Evolutionary conservation across 2,329 filamentous ascomycete genomes (phyloP).

Genomic region (Didymella lethalis): DNA sequence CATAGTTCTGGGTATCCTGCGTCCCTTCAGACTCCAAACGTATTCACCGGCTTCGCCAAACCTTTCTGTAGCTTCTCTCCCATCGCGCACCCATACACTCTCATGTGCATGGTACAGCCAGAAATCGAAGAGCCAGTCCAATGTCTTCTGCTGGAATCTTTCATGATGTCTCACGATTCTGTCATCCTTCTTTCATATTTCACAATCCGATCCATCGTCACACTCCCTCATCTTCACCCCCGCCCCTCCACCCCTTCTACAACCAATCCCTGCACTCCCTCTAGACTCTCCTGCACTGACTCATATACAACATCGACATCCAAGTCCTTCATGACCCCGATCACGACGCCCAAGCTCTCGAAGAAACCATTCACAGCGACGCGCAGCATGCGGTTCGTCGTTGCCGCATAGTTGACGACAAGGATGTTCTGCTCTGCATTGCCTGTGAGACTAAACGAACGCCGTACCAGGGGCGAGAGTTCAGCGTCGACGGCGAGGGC

Average conservation of each 20-base stretch:
- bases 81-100: background rate
- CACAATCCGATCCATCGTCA: background rate
- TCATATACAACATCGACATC: constrained; percentile 79
- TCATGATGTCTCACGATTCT: background rate
- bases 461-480: constrained; percentile 81
- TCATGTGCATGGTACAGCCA: background rate
- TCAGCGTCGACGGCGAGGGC: constrained; percentile 87
- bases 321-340: constrained; percentile 89
- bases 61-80: background rate
- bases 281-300: constrained; percentile 51
- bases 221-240: constrained; percentile 9
- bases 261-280: constrained; percentile 76
- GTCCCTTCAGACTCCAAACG: background rate
- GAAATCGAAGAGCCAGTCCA: background rate
- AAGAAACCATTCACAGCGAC: constrained; percentile 97
- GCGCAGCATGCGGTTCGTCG: constrained; percentile 94
- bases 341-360: constrained; percentile 82
- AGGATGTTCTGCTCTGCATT: constrained; percentile 61
- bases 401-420: constrained; percentile 79
- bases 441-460: constrained; percentile 67
- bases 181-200: background rate
- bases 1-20: background rate
- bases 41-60: background rate
- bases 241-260: constrained; percentile 43
- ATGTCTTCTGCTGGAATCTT: background rate